Base-by-base conservation (phyloP, 805 yeast species). In the Phaffomyces antillensis region DNA sequence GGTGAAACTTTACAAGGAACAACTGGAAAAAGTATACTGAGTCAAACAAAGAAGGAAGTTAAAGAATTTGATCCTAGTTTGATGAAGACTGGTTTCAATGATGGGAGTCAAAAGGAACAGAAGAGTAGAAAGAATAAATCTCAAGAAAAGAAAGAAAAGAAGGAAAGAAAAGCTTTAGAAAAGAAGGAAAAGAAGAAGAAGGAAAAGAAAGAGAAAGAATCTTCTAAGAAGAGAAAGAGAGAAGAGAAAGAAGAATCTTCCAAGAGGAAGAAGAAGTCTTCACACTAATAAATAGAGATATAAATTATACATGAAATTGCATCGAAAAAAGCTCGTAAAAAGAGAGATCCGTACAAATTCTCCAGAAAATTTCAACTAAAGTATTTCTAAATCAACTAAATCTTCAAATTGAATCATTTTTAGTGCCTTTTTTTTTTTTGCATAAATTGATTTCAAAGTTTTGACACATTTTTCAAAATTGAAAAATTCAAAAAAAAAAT, bases 1-100 rank as follows among this genome's bases (percentile, higher is more conserved):
- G 99, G 98, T 0, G 91, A 85, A 52, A 84, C 93, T 1, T 64
- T 91, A 45, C 73, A 76, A 36, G 98, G 97, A 1, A 85, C 96
- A 0, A 76, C 78, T 5, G 81, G 76, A 1, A 60, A 63, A 47
- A 59, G 62, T 0, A 58, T 59, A 8, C 17, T 46, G 26, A 42
- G 16, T 11, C 23, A 35, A 41, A 40, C 37, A 7, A 18, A 5
- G 13, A 18, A 13, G 8, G 31, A 33, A 25, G 16, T 24, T 1
- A 30, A 15, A n/a, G n/a, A 24, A 16, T 25, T 42, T 6, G 49
- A 46, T 6, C 55, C 51, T 13, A 41, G 45, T 11, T 30, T 46
- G 51, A 44, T 43, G 44, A 53, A 39, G 50, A 52, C 45, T 45
- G 48, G 39, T 12, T 51, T 39, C 38, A 44, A n/a, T 32, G 18